phyloP scores from a whole-genome alignment of 495 filamentous ascomycete genomes.

The Talaromyces adpressus region DNA sequence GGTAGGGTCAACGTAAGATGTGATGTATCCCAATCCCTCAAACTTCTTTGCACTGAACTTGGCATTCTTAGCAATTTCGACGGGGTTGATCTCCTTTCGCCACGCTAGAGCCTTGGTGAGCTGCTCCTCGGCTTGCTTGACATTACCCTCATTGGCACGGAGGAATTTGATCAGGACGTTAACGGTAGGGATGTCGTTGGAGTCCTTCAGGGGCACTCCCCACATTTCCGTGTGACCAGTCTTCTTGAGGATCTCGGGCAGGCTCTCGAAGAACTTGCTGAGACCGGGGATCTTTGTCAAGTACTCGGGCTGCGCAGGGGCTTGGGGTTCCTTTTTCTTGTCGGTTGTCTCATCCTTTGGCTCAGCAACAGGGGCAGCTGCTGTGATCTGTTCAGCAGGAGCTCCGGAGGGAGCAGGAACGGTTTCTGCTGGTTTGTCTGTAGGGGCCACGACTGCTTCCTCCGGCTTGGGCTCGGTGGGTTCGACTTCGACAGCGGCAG shows the following conservation, averaged over 20 bases:
- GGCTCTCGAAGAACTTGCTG: slow-evolving; percentile 29
- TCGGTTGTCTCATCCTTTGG: slow-evolving; percentile 11
- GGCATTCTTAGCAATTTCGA: slow-evolving; percentile 30
- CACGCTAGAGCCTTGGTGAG: slow-evolving; percentile 71
- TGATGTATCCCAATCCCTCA: slow-evolving; percentile 47
- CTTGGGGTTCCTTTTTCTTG: slow-evolving; percentile 9
- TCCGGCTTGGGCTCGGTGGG: slow-evolving; percentile 4
- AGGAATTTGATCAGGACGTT: slow-evolving; percentile 88
- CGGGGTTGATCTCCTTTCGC: slow-evolving; percentile 58
- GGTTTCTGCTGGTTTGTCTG: slow-evolving; percentile 10
- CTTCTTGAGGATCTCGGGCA: slow-evolving; percentile 37
- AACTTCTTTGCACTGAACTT: slow-evolving; percentile 46
- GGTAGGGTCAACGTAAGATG: slow-evolving; percentile 33
- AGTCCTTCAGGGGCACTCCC: slow-evolving; percentile 56
- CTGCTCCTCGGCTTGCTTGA: slow-evolving; percentile 65
- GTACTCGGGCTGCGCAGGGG: slow-evolving; percentile 27
- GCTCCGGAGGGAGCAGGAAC: slow-evolving; percentile 3
- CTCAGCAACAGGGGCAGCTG: slow-evolving; percentile 6
- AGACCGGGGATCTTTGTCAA: slow-evolving; percentile 31
- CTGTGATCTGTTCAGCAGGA: slow-evolving; percentile 2
- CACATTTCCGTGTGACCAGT: slow-evolving; percentile 65
- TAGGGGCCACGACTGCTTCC: slow-evolving; percentile 10
- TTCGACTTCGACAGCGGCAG: slow-evolving; percentile 10
- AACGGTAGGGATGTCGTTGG: slow-evolving; percentile 59
- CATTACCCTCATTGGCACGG: slow-evolving; percentile 73